Evolutionary conservation across 2,329 filamentous ascomycete genomes (phyloP), one percentile per base, ranked within the genome.

Genomic region (Epichloe sibirici): DNA sequence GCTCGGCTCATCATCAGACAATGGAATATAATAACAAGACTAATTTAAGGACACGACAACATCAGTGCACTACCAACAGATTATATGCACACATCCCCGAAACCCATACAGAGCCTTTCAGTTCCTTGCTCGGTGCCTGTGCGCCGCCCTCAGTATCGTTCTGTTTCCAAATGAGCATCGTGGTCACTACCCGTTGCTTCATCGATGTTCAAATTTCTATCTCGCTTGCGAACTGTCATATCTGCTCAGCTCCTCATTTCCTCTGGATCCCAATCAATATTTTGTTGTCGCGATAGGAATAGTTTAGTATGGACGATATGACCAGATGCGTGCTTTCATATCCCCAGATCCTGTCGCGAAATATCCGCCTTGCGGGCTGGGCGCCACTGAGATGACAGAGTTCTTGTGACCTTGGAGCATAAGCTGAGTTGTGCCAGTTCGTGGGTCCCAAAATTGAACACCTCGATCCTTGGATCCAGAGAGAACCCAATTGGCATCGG

Each of bases 391-490:
- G 63, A 97, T 97, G 61, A 98, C 93, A 11, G 89, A 95, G 71
- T 97, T 97, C 78, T 97, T 97, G 69, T 98, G 93, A 28, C 93
- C 93, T 70, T 97, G 93, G 56, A 98, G 79, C 93, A 97, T 97
- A 67, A 98, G 85, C 71, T 97, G 91, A 1, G 91, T 94, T 59
- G 88, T 85, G 38, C 91, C 93, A 21, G 90, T 96, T 62, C 85
- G 81, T 21, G 93, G 91, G 65, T 98, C 91, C 93, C 93, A 98
- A 76, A 98, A 97, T 66, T 97, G 93, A 23, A 98, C 93, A 48
- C 93, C 91, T 49, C 93, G 82, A 65, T 98, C 93, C 75, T 98
- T 98, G 56, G 90, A 95, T 45, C 93, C 93, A 57, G 89, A 95
- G 70, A 98, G 85, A 53, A 98, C 91, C 93, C 93, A 98, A 62